Conservation (phyloP, 139 green algal genomes). For the Nannochloris sp. region DNA sequence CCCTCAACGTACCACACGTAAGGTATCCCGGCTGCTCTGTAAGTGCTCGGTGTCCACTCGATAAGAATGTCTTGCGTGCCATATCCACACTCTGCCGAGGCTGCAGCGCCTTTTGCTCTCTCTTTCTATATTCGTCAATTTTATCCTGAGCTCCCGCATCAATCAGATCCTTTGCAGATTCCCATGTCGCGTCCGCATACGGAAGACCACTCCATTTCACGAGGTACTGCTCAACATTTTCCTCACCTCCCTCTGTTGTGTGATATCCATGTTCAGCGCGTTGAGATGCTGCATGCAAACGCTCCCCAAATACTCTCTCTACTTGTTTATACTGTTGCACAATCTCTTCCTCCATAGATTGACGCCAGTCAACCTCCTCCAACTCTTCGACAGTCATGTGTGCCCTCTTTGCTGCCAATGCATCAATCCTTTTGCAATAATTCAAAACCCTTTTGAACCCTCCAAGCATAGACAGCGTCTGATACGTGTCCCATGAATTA, state of each 20-base stretch:
- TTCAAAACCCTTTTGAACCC: constrained; percentile 89
- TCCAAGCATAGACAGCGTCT: constrained; percentile 37
- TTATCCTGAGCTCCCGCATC: constrained; percentile 19
- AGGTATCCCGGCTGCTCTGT: background rate
- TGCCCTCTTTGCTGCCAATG: constrained; percentile 22
- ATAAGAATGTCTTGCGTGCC: constrained; percentile 43
- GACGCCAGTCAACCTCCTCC: constrained; percentile 77
- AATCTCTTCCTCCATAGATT: constrained; percentile 79
- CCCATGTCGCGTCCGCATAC: constrained; percentile 86
- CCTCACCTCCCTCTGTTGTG: constrained; percentile 14
- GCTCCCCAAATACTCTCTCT: constrained; percentile 48
- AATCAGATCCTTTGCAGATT: constrained; percentile 43
- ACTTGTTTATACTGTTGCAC: constrained; percentile 61
- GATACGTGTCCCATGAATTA: constrained; percentile 65
- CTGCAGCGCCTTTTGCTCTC: constrained; percentile 40
- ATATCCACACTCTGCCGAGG: constrained; percentile 42
- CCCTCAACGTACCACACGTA: constrained; percentile 54
- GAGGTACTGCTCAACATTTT: constrained; percentile 45
- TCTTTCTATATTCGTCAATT: constrained; percentile 47
- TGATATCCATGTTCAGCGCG: background rate
- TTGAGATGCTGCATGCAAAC: constrained; percentile 1
- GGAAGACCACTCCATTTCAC: constrained; percentile 89
- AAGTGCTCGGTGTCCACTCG: background rate
- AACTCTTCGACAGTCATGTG: constrained; percentile 66
- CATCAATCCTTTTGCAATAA: constrained; percentile 76